Percentiles rank a stretch among this genome's conserved stretches.
These are phyloP conservation scores for Paramecium biaurelia DNA, from an alignment of 73 alveolate genomes.

Conservation along the genomic window DNA sequence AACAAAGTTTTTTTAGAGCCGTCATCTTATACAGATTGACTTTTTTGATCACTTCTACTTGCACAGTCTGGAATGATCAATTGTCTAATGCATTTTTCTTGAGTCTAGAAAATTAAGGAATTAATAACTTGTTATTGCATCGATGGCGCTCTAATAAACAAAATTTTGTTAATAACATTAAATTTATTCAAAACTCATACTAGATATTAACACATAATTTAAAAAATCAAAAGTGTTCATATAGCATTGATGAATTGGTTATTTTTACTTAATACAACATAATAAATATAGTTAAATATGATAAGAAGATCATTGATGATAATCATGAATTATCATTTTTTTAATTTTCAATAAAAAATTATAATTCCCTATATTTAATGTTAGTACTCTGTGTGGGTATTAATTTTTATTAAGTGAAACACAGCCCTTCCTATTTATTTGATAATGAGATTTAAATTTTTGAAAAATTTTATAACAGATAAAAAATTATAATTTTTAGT, in stretches of 20 bases:
- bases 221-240: neutral
- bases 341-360: neutral
- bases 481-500: neutral
- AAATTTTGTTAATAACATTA: conserved; percentile 20
- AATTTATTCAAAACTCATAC: neutral
- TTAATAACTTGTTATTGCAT: neutral
- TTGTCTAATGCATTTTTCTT: conserved; percentile 1
- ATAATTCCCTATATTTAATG: neutral
- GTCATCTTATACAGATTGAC: neutral
- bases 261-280: neutral
- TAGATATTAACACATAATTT: conserved; percentile 2
- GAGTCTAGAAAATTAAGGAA: neutral
- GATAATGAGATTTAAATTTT: conserved; percentile 18
- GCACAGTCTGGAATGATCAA: neutral
- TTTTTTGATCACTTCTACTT: conserved; percentile 3
- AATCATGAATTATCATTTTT: neutral
- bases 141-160: conserved; percentile 28
- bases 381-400: neutral
- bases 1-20: neutral
- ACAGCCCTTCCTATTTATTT: neutral
- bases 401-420: neutral
- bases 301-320: neutral
- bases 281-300: neutral
- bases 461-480: neutral
- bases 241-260: neutral